These are phyloP conservation scores for Plectosphaerella sp. DNA, from an alignment of 2,329 filamentous ascomycete genomes.

Conservation along the genomic window DNA sequence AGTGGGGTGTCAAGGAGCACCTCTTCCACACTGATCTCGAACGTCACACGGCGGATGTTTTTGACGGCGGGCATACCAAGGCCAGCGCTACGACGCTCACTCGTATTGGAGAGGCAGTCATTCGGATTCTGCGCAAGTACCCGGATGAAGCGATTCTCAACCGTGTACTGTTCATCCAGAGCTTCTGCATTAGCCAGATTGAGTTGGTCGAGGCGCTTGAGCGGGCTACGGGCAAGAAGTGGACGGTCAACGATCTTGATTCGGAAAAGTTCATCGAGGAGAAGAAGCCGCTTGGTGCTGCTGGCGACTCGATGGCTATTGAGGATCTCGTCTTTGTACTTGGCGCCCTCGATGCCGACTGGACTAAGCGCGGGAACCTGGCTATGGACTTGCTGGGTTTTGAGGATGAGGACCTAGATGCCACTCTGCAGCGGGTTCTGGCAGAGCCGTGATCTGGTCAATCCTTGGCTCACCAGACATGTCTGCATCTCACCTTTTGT, in stretches of 20 bases:
- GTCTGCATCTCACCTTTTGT: too few species aligned
- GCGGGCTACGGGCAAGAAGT: conserved; percentile 22
- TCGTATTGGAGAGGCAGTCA: conserved; percentile 26
- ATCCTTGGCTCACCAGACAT: too few species aligned
- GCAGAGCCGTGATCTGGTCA: neutral
- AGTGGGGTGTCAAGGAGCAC: conserved; percentile 30
- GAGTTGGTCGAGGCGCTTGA: conserved; percentile 28
- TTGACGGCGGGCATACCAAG: conserved; percentile 24
- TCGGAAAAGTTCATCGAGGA: conserved; percentile 33
- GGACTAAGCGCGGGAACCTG: conserved; percentile 38
- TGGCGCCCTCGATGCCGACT: conserved; percentile 42
- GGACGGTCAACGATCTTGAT: conserved; percentile 25
- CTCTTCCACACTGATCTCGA: conserved; percentile 30
- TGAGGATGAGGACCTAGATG: conserved; percentile 40
- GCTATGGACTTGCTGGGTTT: conserved; percentile 42
- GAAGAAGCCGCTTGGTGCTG: conserved; percentile 30
- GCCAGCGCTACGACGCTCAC: conserved; percentile 30
- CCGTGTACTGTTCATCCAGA: conserved; percentile 31
- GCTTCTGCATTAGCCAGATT: conserved; percentile 32
- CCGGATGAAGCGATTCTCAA: conserved; percentile 22
- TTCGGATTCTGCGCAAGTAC: conserved; percentile 18
- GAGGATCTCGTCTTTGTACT: conserved; percentile 47
- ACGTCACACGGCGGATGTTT: conserved; percentile 22
- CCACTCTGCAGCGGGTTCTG: neutral
- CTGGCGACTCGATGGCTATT: conserved; percentile 29